Percentiles rank a stretch among this genome's conserved stretches.
phyloP scores from a whole-genome alignment of 1,139 yeast genomes.

The Blastobotrys indianensis region DNA sequence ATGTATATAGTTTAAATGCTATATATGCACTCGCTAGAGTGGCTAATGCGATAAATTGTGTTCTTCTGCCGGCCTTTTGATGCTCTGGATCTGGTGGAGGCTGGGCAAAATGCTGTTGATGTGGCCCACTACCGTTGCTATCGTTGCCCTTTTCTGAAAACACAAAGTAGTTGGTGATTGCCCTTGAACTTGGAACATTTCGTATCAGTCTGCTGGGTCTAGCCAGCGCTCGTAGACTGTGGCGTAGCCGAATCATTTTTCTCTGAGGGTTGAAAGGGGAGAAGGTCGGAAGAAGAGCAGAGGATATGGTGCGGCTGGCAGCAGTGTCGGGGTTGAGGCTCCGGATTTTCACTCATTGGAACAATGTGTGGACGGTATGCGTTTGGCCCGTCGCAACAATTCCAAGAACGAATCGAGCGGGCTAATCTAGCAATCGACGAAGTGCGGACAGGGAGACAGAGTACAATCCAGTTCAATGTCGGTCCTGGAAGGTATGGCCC shows the following conservation, averaged over 20 bases:
- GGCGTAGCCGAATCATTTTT: no score
- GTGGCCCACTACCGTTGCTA: not conserved
- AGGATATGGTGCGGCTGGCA: no score
- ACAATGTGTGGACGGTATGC: slow-evolving; percentile 16
- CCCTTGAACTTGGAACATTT: not conserved
- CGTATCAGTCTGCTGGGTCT: no score
- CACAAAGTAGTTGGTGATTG: slow-evolving; percentile 6
- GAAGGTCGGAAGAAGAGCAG: no score
- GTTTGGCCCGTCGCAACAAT: slow-evolving; percentile 10
- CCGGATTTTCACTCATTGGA: no score
- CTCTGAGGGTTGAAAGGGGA: no score
- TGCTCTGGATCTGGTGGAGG: not conserved
- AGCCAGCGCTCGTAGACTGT: no score
- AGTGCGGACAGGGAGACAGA: slow-evolving; percentile 23
- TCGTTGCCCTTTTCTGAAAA: slow-evolving; percentile 3
- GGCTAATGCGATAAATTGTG: slow-evolving; percentile 12
- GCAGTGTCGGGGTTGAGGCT: no score
- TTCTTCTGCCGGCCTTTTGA: not conserved
- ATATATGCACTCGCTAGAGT: slow-evolving; percentile 15
- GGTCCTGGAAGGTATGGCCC: slow-evolving; percentile 49
- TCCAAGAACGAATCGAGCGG: slow-evolving; percentile 14
- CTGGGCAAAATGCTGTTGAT: slow-evolving; percentile 6
- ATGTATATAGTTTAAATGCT: slow-evolving; percentile 25
- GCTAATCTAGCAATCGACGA: slow-evolving; percentile 23
- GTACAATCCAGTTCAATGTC: slow-evolving; percentile 37